phyloP scores from a whole-genome alignment of 352 stramenopile genomes.

The Phytophthora ohioensis region DNA sequence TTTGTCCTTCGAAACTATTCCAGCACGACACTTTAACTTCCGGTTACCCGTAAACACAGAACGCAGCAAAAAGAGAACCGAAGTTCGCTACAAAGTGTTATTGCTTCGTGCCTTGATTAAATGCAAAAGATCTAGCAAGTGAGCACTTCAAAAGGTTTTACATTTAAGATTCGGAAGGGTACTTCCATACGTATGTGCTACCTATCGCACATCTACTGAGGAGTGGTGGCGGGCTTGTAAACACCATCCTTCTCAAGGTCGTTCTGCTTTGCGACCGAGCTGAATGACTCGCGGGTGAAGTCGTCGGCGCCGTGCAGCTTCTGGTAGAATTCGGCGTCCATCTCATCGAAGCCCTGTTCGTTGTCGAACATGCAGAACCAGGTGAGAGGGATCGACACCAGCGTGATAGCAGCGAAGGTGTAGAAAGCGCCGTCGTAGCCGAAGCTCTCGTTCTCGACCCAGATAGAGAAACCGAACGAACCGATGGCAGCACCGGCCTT shows the following conservation, averaged over 20 bases:
- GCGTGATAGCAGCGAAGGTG: constrained; percentile 60
- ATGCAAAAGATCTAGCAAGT: neutral
- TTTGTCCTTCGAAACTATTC: too few species aligned
- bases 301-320: constrained; percentile 47
- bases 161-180: constrained; percentile 24
- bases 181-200: constrained; percentile 21
- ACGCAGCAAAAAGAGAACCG: too few species aligned
- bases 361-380: constrained; percentile 78
- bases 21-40: too few species aligned
- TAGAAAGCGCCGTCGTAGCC: constrained; percentile 72
- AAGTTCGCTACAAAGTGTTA: too few species aligned
- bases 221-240: constrained; percentile 37
- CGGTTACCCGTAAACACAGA: too few species aligned
- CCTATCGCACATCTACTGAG: constrained; percentile 32
- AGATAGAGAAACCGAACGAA: constrained; percentile 74
- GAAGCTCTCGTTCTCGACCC: constrained; percentile 65
- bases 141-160: constrained; percentile 29
- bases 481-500: constrained; percentile 85
- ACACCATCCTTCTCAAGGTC: constrained; percentile 41
- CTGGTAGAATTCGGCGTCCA: constrained; percentile 66
- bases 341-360: constrained; percentile 56
- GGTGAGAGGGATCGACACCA: constrained; percentile 66
- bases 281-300: constrained; percentile 46
- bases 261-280: constrained; percentile 32
- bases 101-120: too few species aligned